Percentiles rank a stretch among this genome's conserved stretches.
phyloP scores from a whole-genome alignment of 1,139 yeast species.

The Pichia sp. region DNA sequence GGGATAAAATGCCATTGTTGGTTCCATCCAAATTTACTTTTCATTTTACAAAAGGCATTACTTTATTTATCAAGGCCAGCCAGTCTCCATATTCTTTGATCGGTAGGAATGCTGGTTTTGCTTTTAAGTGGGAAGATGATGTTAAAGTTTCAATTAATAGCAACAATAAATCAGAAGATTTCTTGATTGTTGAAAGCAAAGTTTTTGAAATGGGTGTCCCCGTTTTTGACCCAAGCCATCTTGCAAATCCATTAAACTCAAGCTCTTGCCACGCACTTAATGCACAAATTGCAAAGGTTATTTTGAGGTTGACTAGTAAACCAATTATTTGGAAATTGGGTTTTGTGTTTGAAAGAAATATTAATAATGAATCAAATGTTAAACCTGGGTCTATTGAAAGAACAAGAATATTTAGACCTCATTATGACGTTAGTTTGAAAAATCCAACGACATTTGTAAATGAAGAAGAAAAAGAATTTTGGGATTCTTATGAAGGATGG shows the following conservation, averaged over 20 bases:
- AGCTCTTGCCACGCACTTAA: constrained; percentile 31
- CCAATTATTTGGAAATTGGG: constrained; percentile 53
- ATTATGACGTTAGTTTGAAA: constrained; percentile 58
- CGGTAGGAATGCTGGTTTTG: constrained; percentile 47
- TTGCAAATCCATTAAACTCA: constrained; percentile 34
- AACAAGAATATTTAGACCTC: constrained; percentile 57
- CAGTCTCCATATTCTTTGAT: constrained; percentile 41
- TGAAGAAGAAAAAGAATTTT: constrained; percentile 32
- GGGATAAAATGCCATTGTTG: constrained; percentile 50
- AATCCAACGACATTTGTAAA: constrained; percentile 55
- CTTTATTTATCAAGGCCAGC: constrained; percentile 48
- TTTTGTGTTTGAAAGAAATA: constrained; percentile 50
- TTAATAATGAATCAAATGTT: constrained; percentile 13
- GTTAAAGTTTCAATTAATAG: constrained; percentile 40
- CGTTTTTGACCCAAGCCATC: constrained; percentile 33
- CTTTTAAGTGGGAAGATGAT: constrained; percentile 47
- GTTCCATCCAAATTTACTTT: constrained; percentile 43
- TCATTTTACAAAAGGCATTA: constrained; percentile 35
- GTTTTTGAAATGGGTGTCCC: constrained; percentile 48
- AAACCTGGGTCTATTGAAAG: constrained; percentile 35
- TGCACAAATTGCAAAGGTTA: constrained; percentile 38
- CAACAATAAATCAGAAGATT: constrained; percentile 34
- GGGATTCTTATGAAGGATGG: constrained; percentile 78
- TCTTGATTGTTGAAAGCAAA: constrained; percentile 42
- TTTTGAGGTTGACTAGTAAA: constrained; percentile 55